A percentile compares a stretch with the other conserved stretches of the same genome.
Evolutionary conservation across 495 filamentous ascomycete species (phyloP).

Genomic region (Xylaria intraflava): DNA sequence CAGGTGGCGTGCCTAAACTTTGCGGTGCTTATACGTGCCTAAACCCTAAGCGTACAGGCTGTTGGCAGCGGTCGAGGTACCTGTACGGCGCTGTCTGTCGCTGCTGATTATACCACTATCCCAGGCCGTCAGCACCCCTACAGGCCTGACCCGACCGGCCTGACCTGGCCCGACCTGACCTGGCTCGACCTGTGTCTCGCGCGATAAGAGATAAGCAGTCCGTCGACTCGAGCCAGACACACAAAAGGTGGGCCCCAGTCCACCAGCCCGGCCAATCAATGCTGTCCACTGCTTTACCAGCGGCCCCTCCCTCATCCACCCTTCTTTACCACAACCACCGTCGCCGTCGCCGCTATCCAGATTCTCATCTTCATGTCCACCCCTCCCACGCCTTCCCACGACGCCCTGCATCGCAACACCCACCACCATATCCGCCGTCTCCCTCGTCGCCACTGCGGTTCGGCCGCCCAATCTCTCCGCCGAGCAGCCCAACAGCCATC

Average conservation of each 20-base stretch:
- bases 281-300: slow-evolving; percentile 10
- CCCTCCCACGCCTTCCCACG: slow-evolving; percentile 5
- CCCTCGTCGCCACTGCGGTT: slow-evolving; percentile 11
- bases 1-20: too few species aligned
- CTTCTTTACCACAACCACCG: slow-evolving; percentile 10
- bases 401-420: neutral
- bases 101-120: too few species aligned
- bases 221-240: neutral
- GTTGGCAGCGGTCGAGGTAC: too few species aligned
- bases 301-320: slow-evolving; percentile 12
- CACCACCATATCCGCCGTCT: neutral
- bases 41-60: too few species aligned
- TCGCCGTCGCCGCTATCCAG: slow-evolving; percentile 7
- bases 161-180: neutral
- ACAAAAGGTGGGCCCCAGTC: slow-evolving; percentile 9
- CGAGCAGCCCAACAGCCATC: slow-evolving; percentile 11
- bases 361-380: slow-evolving; percentile 11
- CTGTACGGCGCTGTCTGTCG: too few species aligned
- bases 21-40: too few species aligned
- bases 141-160: neutral
- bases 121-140: too few species aligned
- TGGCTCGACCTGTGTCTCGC: neutral
- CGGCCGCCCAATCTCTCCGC: slow-evolving; percentile 11
- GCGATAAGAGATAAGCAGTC: neutral
- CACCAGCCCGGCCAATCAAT: slow-evolving; percentile 10